phyloP scores from a whole-genome alignment of 148 eudicot species.

The Salicornia ramosissima region DNA sequence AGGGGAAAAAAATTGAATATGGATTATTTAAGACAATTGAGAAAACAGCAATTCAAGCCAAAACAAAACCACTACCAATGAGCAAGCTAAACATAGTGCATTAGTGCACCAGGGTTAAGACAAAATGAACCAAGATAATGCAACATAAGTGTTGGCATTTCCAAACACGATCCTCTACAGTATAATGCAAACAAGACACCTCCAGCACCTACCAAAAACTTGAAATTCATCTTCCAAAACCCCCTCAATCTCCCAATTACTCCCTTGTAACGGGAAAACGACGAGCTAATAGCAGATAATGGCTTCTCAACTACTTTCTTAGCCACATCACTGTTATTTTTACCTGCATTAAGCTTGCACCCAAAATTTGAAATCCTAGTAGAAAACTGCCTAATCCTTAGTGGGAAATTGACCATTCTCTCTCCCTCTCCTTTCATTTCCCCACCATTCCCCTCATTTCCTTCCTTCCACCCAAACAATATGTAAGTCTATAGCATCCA shows the following conservation, averaged over 20 bases:
- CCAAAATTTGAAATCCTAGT: slow-evolving; percentile 39
- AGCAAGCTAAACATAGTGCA: neutral
- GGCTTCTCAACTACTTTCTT: slow-evolving; percentile 60
- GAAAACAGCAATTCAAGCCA: neutral
- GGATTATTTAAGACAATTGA: neutral
- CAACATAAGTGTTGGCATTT: slow-evolving; percentile 69
- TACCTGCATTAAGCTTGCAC: slow-evolving; percentile 34
- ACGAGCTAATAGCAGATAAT: slow-evolving; percentile 29
- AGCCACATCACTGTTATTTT: slow-evolving; percentile 32
- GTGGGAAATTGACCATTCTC: too few species aligned
- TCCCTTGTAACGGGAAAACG: slow-evolving; percentile 51
- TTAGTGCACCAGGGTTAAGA: neutral
- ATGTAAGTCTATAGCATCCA: too few species aligned
- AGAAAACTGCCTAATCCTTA: slow-evolving; percentile 54
- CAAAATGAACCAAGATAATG: slow-evolving; percentile 43
- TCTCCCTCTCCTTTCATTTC: too few species aligned
- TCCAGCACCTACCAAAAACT: slow-evolving; percentile 65
- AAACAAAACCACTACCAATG: neutral
- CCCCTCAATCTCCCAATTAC: slow-evolving; percentile 77
- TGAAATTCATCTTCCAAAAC: slow-evolving; percentile 81
- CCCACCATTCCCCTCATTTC: too few species aligned
- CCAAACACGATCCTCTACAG: slow-evolving; percentile 92
- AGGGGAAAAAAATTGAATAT: neutral
- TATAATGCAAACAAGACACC: slow-evolving; percentile 70
- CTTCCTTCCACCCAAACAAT: too few species aligned